Evolutionary conservation across 2,329 filamentous ascomycete species (phyloP).

Genomic region (Raffaelea arxii): DNA sequence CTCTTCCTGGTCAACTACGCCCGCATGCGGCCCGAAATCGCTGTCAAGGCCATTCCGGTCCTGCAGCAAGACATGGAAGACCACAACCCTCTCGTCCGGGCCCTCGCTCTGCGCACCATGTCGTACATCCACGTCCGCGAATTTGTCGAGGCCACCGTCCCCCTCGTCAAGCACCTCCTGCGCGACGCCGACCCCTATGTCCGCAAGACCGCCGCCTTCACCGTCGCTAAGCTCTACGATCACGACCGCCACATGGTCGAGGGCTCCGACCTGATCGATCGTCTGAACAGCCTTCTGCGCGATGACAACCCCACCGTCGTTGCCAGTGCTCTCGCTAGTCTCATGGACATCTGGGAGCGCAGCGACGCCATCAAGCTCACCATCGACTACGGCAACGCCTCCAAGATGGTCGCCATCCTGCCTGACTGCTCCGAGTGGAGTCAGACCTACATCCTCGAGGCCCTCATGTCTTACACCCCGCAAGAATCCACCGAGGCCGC

Average conservation of each 20-base stretch:
- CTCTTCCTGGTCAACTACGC: conserved; percentile 96
- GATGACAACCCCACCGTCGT: conserved; percentile 98
- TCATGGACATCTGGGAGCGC: conserved; percentile 98
- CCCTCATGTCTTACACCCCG: conserved; percentile 94
- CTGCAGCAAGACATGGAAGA: conserved; percentile 93
- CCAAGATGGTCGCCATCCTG: conserved; percentile 94
- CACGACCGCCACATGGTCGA: conserved; percentile 89
- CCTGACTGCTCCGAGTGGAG: conserved; percentile 99
- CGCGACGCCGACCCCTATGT: conserved; percentile 90
- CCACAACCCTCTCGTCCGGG: conserved; percentile 81
- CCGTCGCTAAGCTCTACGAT: conserved; percentile 95
- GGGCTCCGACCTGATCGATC: conserved; percentile 81
- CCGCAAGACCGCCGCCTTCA: conserved; percentile 92
- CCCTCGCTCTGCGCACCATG: conserved; percentile 85
- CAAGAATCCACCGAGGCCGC: conserved; percentile 83
- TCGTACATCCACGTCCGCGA: conserved; percentile 96
- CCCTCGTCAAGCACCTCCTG: conserved; percentile 72
- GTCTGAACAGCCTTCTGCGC: conserved; percentile 77
- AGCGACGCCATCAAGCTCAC: conserved; percentile 97
- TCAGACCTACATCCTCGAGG: conserved; percentile 96
- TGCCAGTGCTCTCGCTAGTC: conserved; percentile 76
- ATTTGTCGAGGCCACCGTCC: conserved; percentile 84
- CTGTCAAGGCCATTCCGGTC: conserved; percentile 83
- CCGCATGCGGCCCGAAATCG: conserved; percentile 85
- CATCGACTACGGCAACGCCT: conserved; percentile 94